Percentiles rank a stretch among this genome's conserved stretches.
phyloP scores from a whole-genome alignment of 331 rosid species.

The Quercus lobata region DNA sequence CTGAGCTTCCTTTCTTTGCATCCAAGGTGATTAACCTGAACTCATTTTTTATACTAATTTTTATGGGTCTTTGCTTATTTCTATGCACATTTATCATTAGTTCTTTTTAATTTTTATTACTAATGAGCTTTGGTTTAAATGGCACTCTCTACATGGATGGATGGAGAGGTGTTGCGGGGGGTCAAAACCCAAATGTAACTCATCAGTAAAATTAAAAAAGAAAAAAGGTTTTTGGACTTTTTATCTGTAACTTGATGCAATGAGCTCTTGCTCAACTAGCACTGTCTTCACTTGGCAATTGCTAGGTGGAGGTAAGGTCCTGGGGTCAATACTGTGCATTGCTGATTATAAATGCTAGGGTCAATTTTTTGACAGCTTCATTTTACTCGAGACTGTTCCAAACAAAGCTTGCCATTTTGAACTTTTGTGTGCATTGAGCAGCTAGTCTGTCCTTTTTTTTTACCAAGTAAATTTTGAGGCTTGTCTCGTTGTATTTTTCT shows the following conservation, averaged over 20 bases:
- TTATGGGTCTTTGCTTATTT: not conserved
- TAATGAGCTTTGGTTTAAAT: no score
- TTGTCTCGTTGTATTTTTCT: no score
- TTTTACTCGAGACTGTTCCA: no score
- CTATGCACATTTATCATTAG: not conserved
- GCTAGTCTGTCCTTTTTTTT: no score
- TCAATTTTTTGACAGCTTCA: not conserved
- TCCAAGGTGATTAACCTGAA: conserved; percentile 66
- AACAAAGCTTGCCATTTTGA: not conserved
- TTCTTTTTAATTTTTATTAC: not conserved
- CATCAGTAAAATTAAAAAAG: no score
- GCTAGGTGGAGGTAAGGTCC: not conserved
- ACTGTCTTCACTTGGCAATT: not conserved
- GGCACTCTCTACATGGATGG: no score
- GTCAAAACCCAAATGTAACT: no score
- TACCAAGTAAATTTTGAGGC: no score
- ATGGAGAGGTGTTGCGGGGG: no score
- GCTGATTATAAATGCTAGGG: not conserved
- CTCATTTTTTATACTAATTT: not conserved
- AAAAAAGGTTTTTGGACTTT: not conserved
- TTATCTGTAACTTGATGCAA: no score
- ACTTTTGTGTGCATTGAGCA: not conserved
- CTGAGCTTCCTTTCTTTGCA: conserved; percentile 98
- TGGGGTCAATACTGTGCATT: not conserved
- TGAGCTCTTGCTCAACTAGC: no score